These are phyloP conservation scores for Hirschfeldia incana DNA, from an alignment of 345 rosid genomes.

Conservation along the genomic window DNA sequence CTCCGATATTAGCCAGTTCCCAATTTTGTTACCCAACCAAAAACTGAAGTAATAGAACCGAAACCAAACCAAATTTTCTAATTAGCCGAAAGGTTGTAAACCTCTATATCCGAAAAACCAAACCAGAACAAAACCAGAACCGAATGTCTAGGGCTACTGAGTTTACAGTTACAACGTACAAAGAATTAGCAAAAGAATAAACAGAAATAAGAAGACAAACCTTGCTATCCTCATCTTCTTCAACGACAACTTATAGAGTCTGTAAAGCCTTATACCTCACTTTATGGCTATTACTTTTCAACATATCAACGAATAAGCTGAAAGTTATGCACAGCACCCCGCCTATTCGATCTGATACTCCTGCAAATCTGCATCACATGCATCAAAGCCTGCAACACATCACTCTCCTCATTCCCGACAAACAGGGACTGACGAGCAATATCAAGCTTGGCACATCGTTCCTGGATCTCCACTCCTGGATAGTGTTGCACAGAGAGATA, in stretches of 20 bases:
- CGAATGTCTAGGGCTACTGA: neutral
- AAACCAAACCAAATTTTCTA: too few species aligned
- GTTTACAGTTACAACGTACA: neutral
- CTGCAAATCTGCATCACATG: slow-evolving; percentile 63
- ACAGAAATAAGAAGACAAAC: neutral
- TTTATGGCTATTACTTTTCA: neutral
- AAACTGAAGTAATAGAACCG: too few species aligned
- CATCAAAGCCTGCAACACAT: slow-evolving; percentile 63
- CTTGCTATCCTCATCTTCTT: neutral
- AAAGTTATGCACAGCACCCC: slow-evolving; percentile 62
- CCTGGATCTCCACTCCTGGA: slow-evolving; percentile 95
- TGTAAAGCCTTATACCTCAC: neutral
- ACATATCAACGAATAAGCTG: slow-evolving; percentile 62
- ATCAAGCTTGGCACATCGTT: slow-evolving; percentile 85
- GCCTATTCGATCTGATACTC: slow-evolving; percentile 63
- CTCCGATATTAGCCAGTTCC: too few species aligned
- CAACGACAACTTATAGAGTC: neutral
- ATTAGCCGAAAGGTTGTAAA: too few species aligned
- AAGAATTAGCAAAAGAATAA: slow-evolving; percentile 10
- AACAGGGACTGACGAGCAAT: slow-evolving; percentile 66
- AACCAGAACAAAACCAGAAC: neutral
- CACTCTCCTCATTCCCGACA: slow-evolving; percentile 62
- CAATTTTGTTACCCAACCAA: too few species aligned
- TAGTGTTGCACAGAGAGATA: slow-evolving; percentile 81
- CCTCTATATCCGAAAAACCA: neutral